Evolutionary conservation across 140 eudicot species (phyloP).

Genomic region (Bidens hawaiensis): DNA sequence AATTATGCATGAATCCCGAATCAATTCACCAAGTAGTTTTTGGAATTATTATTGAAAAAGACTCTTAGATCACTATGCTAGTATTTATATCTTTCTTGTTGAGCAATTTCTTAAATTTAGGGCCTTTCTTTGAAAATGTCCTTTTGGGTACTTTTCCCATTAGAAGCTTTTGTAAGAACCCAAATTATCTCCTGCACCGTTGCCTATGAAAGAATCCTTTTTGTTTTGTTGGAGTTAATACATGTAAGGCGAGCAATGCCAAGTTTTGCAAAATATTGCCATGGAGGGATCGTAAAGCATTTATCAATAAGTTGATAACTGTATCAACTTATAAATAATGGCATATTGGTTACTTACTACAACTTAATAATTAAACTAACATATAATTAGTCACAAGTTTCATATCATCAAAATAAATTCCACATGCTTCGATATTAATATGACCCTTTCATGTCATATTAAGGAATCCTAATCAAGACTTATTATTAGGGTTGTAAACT

Average conservation of each 20-base stretch:
- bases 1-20: neutral
- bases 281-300: no score
- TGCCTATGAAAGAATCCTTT: neutral
- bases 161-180: neutral
- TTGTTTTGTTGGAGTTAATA: neutral
- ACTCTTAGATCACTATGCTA: neutral
- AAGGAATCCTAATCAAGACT: slow-evolving; percentile 7
- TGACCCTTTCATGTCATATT: neutral
- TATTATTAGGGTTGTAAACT: no score
- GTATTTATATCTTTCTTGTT: neutral
- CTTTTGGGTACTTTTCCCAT: neutral
- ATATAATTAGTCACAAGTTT: neutral
- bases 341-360: neutral
- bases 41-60: neutral
- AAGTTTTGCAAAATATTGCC: neutral
- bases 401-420: neutral
- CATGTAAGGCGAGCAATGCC: neutral
- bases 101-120: neutral
- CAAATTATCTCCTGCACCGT: neutral
- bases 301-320: no score
- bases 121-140: neutral
- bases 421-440: neutral
- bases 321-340: neutral
- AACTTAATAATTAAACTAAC: neutral
- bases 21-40: neutral